These are phyloP conservation scores for Rhizomucor pusillus DNA, from an alignment of 371 early-diverging fungal genomes.

Conservation along the genomic window DNA sequence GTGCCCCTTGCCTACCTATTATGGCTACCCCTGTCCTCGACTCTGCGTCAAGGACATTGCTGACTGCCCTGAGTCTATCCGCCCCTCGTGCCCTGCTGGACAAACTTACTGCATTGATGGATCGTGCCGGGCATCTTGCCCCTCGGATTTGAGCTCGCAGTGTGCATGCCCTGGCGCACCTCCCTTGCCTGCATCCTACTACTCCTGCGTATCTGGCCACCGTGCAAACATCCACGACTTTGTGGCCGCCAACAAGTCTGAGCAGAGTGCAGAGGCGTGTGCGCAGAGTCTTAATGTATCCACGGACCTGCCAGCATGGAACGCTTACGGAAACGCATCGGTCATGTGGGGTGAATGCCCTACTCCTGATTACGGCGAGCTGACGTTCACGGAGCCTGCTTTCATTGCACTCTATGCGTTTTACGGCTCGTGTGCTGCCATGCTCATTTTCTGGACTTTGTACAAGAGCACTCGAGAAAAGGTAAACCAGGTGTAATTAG, in stretches of 20 bases:
- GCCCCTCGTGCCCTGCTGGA: slow-evolving; percentile 42
- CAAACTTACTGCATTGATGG: slow-evolving; percentile 52
- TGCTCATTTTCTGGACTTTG: slow-evolving; percentile 50
- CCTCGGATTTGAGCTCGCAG: slow-evolving; percentile 24
- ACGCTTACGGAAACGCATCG: slow-evolving; percentile 11
- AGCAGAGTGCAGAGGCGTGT: no score
- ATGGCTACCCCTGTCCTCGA: slow-evolving; percentile 42
- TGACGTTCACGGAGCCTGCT: slow-evolving; percentile 37
- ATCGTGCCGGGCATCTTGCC: slow-evolving; percentile 35
- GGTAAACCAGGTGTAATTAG: no score
- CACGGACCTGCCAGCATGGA: slow-evolving; percentile 38
- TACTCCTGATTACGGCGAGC: slow-evolving; percentile 39
- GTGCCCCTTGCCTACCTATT: slow-evolving; percentile 43
- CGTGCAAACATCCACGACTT: slow-evolving; percentile 39
- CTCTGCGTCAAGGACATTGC: slow-evolving; percentile 49
- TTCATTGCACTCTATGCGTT: slow-evolving; percentile 52
- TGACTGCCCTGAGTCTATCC: slow-evolving; percentile 31
- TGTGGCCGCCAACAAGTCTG: slow-evolving; percentile 40
- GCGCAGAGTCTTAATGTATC: slow-evolving; percentile 29
- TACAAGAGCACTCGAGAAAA: slow-evolving; percentile 55
- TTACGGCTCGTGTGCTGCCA: slow-evolving; percentile 56
- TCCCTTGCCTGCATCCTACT: slow-evolving; percentile 17
- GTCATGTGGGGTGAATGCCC: slow-evolving; percentile 59
- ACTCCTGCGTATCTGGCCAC: slow-evolving; percentile 22
- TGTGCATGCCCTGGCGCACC: slow-evolving; percentile 47